Conservation (phyloP, 768 basidiomycete genomes). For the Russula sp. region DNA sequence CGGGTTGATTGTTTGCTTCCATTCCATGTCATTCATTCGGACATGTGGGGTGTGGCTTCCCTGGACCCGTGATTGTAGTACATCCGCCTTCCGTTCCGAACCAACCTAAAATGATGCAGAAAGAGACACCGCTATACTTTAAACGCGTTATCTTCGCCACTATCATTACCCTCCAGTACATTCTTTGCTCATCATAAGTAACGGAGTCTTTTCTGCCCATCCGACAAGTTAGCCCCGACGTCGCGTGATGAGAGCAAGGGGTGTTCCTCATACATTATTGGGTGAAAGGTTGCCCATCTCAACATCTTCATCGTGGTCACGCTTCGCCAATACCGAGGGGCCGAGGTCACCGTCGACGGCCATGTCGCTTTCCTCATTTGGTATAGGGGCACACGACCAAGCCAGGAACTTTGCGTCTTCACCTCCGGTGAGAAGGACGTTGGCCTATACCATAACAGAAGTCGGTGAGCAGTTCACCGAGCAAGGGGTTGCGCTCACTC, state of each 20-base stretch:
- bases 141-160: background rate
- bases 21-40: background rate
- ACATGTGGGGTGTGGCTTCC: conserved; percentile 4
- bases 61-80: background rate
- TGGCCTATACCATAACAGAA: conserved; percentile 24
- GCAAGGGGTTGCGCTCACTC: conserved; percentile 21
- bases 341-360: background rate
- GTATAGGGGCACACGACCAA: conserved; percentile 28
- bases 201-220: conserved; percentile 10
- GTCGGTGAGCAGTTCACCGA: background rate
- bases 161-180: background rate
- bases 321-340: conserved; percentile 10
- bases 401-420: conserved; percentile 32
- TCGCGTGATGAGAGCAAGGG: background rate
- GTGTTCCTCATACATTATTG: conserved; percentile 5
- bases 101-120: background rate
- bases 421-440: conserved; percentile 33
- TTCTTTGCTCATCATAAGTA: background rate
- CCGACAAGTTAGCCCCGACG: background rate
- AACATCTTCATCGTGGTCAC: conserved; percentile 21
- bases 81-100: background rate
- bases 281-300: conserved; percentile 14
- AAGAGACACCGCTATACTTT: background rate
- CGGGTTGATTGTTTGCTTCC: background rate
- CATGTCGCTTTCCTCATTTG: conserved; percentile 10